Evolutionary conservation across 2,329 filamentous ascomycete genomes (phyloP).

Genomic region (Purpureocillium takamizusanense): DNA sequence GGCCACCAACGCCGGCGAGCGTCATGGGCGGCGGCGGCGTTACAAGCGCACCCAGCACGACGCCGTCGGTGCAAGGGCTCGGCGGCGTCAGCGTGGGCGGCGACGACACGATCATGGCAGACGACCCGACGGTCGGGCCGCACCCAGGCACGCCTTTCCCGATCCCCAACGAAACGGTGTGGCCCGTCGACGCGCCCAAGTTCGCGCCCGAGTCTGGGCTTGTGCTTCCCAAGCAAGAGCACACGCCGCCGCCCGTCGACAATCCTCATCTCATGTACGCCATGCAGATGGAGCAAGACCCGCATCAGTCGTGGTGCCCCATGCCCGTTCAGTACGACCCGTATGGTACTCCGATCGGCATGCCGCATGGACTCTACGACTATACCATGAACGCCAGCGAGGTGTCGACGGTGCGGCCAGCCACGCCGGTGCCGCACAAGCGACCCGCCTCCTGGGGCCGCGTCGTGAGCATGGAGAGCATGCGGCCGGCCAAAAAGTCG

Average conservation of each 20-base stretch:
- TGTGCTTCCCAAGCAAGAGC: slow-evolving; percentile 20
- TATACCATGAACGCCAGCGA: slow-evolving; percentile 16
- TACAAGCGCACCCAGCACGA: slow-evolving; percentile 2
- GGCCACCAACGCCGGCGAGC: slow-evolving; percentile 23
- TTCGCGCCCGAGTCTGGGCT: slow-evolving; percentile 24
- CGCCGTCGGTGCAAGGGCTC: background rate
- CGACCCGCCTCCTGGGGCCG: slow-evolving; percentile 29
- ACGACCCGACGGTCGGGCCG: slow-evolving; percentile 23
- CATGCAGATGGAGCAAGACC: slow-evolving; percentile 20
- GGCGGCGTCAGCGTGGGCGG: background rate
- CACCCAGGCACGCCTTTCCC: slow-evolving; percentile 31
- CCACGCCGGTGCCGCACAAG: slow-evolving; percentile 28
- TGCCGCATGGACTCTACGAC: slow-evolving; percentile 11
- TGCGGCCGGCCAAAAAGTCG: slow-evolving; percentile 26
- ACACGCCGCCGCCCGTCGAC: slow-evolving; percentile 16
- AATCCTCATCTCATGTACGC: slow-evolving; percentile 19
- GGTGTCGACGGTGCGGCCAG: slow-evolving; percentile 20
- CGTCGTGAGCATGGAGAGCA: slow-evolving; percentile 25
- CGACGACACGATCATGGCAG: slow-evolving; percentile 21
- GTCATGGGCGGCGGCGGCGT: slow-evolving; percentile 9
- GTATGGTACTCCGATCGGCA: slow-evolving; percentile 7
- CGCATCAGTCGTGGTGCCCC: slow-evolving; percentile 15
- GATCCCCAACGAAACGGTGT: slow-evolving; percentile 27
- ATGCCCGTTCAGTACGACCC: slow-evolving; percentile 9
- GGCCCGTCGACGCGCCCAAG: slow-evolving; percentile 28